These are phyloP conservation scores for Tolypocladium pustulatum DNA, from an alignment of 2,329 filamentous ascomycete genomes.

Conservation along the genomic window DNA sequence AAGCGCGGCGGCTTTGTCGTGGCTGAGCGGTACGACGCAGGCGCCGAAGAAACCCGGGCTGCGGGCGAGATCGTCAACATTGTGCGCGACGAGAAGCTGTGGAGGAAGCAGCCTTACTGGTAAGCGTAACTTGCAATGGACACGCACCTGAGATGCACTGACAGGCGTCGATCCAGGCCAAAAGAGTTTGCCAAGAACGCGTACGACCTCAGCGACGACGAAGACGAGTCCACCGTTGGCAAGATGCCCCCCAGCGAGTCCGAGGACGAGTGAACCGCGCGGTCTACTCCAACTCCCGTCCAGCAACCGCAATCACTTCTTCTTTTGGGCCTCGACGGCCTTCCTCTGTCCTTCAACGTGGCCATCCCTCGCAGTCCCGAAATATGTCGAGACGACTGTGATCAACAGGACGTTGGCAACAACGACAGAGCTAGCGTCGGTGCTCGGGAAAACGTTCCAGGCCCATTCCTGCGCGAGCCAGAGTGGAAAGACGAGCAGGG, in stretches of 20 bases:
- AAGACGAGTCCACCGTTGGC: conserved; percentile 70
- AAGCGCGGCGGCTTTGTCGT: conserved; percentile 81
- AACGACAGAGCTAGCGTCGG: conserved; percentile 38
- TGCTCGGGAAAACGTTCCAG: conserved; percentile 91
- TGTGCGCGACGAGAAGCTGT: conserved; percentile 80
- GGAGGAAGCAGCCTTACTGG: conserved; percentile 88
- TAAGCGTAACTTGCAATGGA: conserved; percentile 20
- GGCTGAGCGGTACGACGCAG: conserved; percentile 55
- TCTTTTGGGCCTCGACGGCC: conserved; percentile 16
- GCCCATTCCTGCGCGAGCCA: conserved; percentile 82
- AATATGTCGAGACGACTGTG: conserved; percentile 55
- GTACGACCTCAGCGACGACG: conserved; percentile 54
- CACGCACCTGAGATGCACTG: conserved; percentile 2
- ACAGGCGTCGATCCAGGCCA: conserved; percentile 45
- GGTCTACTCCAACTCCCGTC: neutral
- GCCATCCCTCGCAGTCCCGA: conserved; percentile 30
- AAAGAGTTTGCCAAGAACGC: conserved; percentile 63
- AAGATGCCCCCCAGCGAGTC: conserved; percentile 78
- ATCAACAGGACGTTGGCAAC: conserved; percentile 63
- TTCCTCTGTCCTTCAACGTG: neutral
- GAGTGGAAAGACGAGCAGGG: conserved; percentile 53
- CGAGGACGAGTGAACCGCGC: conserved; percentile 47
- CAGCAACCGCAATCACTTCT: conserved; percentile 15
- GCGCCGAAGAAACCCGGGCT: conserved; percentile 66
- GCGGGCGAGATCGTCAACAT: conserved; percentile 87